These are phyloP conservation scores for Rhizopus stolonifer DNA, from an alignment of 371 early-diverging fungal genomes.

Conservation along the genomic window DNA sequence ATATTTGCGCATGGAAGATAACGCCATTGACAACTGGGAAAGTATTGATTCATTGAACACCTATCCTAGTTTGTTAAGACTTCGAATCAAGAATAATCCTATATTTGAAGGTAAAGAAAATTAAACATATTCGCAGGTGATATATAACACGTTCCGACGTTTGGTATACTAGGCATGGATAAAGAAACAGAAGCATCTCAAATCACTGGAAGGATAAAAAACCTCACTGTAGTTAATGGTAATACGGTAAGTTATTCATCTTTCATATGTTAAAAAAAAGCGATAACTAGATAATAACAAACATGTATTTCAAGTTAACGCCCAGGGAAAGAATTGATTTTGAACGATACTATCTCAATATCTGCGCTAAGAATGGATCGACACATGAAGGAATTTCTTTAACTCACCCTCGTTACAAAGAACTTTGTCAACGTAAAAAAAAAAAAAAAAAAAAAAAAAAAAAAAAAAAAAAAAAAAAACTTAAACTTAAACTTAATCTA, in stretches of 20 bases:
- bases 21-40: conserved; percentile 39
- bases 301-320: conserved; percentile 32
- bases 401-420: conserved; percentile 58
- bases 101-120: conserved; percentile 31
- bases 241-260: conserved; percentile 31
- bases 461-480: no score
- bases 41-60: conserved; percentile 48
- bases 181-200: conserved; percentile 28
- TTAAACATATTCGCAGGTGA: background rate
- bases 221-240: conserved; percentile 33
- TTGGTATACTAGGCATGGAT: conserved; percentile 21
- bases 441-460: no score
- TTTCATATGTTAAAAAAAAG: no score
- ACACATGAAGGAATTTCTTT: conserved; percentile 37
- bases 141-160: no score
- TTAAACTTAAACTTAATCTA: no score
- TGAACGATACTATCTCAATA: conserved; percentile 74
- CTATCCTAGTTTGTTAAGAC: conserved; percentile 33
- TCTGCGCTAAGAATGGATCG: conserved; percentile 39
- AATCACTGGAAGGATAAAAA: conserved; percentile 37
- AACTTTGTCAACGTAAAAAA: conserved; percentile 50
- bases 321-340: conserved; percentile 60
- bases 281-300: background rate
- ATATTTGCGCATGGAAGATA: conserved; percentile 47
- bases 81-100: conserved; percentile 57